Conservation (phyloP, 345 rosid genomes). For the Raphanus sativus region DNA sequence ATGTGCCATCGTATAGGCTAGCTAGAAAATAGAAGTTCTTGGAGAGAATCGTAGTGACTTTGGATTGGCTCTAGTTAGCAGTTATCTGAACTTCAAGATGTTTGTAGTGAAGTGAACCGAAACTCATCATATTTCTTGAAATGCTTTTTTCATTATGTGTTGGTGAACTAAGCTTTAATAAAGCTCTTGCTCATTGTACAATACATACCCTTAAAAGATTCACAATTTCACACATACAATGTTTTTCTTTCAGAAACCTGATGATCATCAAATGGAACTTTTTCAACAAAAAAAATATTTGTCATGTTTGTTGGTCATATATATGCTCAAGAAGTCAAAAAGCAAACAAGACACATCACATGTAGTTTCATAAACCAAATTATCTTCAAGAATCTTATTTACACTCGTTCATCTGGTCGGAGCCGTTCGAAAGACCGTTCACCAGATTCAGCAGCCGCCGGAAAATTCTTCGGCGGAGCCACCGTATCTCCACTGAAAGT, state of each 20-base stretch:
- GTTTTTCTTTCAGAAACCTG: background rate
- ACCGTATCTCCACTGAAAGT: slow-evolving; percentile 27
- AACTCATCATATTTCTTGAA: too few species aligned
- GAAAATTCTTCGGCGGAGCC: slow-evolving; percentile 38
- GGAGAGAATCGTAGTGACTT: background rate
- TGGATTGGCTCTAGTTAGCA: background rate
- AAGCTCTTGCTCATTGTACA: background rate
- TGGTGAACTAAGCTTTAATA: background rate
- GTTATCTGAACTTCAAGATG: background rate
- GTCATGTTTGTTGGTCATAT: slow-evolving; percentile 11
- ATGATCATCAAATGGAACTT: background rate
- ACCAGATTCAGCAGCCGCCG: slow-evolving; percentile 43
- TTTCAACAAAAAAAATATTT: background rate
- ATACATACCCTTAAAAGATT: slow-evolving; percentile 16
- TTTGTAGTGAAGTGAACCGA: too few species aligned
- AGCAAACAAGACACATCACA: slow-evolving; percentile 13
- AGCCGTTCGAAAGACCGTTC: slow-evolving; percentile 54
- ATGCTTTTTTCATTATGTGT: background rate
- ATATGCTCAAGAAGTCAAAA: slow-evolving; percentile 5
- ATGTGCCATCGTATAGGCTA: background rate
- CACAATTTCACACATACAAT: slow-evolving; percentile 20
- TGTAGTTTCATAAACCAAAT: too few species aligned
- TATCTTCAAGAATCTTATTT: background rate
- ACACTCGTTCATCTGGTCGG: slow-evolving; percentile 42
- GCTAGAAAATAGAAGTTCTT: background rate